These are phyloP conservation scores for Curvularia eragrostidis DNA, from an alignment of 2,329 filamentous ascomycete species.

Conservation along the genomic window DNA sequence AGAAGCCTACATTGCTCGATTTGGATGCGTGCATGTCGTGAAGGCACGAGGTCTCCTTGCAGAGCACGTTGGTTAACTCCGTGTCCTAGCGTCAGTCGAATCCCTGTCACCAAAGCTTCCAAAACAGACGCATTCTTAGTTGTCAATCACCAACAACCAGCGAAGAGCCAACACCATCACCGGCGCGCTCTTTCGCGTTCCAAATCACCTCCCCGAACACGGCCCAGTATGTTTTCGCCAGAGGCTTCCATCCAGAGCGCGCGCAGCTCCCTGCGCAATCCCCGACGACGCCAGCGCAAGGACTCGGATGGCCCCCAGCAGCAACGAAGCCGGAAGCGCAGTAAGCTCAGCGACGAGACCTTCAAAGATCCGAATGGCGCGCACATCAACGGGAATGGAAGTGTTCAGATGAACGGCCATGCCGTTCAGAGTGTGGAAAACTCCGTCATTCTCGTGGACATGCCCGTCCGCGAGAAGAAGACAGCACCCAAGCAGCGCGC, in stretches of 20 bases:
- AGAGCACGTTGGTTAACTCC: slow-evolving; percentile 20
- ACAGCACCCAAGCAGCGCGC: slow-evolving; percentile 61
- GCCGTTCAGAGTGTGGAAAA: slow-evolving; percentile 36
- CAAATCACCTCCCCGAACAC: slow-evolving; percentile 15
- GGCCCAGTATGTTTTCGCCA: slow-evolving; percentile 49
- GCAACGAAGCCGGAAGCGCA: slow-evolving; percentile 54
- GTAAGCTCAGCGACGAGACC: slow-evolving; percentile 55
- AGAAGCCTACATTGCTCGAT: background rate
- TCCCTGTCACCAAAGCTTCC: slow-evolving; percentile 25
- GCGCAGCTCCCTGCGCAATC: slow-evolving; percentile 53
- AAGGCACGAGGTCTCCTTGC: background rate
- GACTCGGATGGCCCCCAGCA: slow-evolving; percentile 54
- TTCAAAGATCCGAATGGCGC: slow-evolving; percentile 40
- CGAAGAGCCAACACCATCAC: slow-evolving; percentile 27
- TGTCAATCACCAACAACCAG: slow-evolving; percentile 28
- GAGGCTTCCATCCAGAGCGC: slow-evolving; percentile 46
- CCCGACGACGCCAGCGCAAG: slow-evolving; percentile 55
- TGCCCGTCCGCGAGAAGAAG: slow-evolving; percentile 52
- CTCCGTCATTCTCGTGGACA: slow-evolving; percentile 45
- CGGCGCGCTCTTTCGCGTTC: slow-evolving; percentile 43
- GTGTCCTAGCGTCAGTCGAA: slow-evolving; percentile 7
- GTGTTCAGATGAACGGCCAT: slow-evolving; percentile 42
- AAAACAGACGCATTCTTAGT: slow-evolving; percentile 26
- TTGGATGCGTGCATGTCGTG: background rate
- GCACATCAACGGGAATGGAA: slow-evolving; percentile 45